A percentile compares a stretch with the other conserved stretches of the same genome.
Evolutionary conservation across 768 basidiomycete species (phyloP).

Genomic region (Pleurotus platypus): DNA sequence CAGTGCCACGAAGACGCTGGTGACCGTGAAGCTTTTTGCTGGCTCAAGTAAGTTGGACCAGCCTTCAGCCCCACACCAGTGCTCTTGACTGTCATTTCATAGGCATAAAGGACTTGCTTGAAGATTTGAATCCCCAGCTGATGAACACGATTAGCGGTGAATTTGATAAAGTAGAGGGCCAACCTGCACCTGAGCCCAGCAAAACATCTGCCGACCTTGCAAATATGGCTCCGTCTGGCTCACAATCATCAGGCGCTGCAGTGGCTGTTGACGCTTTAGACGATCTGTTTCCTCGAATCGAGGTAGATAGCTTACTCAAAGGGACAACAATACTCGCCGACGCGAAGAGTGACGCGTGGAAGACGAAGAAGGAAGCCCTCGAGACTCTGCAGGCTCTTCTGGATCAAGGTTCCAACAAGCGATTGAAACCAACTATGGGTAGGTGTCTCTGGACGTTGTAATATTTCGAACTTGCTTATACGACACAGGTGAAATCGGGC

Average conservation of each 20-base stretch:
- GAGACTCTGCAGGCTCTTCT: constrained; percentile 80
- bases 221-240: constrained; percentile 35
- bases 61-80: too few species aligned
- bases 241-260: constrained; percentile 34
- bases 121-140: constrained; percentile 92
- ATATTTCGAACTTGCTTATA: not conserved
- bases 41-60: constrained; percentile 61
- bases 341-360: constrained; percentile 93
- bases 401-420: constrained; percentile 89
- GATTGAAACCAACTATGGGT: constrained; percentile 90
- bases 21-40: constrained; percentile 89
- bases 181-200: constrained; percentile 70
- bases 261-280: constrained; percentile 72
- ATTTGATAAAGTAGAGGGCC: constrained; percentile 89
- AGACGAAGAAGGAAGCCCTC: constrained; percentile 92
- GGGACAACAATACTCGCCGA: constrained; percentile 81
- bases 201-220: constrained; percentile 76
- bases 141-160: constrained; percentile 86
- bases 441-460: constrained; percentile 11
- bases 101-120: constrained; percentile 91
- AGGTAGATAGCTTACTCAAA: constrained; percentile 82
- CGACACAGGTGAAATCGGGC: constrained; percentile 78
- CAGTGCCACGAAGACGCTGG: constrained; percentile 88
- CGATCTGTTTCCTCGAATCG: constrained; percentile 93
- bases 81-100: not conserved